Conservation (phyloP, 306 rosid species). For the Dalbergia cochinchinensis region DNA sequence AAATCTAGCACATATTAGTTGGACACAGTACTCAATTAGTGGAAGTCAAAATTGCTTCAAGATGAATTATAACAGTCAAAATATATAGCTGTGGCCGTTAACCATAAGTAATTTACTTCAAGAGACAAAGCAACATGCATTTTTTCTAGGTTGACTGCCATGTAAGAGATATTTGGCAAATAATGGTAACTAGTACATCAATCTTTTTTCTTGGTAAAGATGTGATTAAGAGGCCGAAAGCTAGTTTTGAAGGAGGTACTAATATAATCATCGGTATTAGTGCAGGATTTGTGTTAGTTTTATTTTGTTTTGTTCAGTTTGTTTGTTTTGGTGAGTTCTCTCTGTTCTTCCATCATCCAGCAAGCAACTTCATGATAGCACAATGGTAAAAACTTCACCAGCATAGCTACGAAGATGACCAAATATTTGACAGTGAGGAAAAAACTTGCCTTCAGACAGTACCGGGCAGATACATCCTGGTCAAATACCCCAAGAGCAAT, state of each 20-base stretch:
- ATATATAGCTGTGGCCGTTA: no score
- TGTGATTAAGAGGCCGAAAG: no score
- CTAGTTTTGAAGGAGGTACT: no score
- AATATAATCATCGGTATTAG: not conserved
- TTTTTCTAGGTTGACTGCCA: no score
- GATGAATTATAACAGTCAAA: no score
- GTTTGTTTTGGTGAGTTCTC: not conserved
- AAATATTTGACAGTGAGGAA: not conserved
- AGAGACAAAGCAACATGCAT: no score
- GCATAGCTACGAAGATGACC: conserved; percentile 24
- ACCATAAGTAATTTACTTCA: no score
- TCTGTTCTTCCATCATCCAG: not conserved
- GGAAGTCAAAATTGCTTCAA: no score
- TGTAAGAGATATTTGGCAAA: no score
- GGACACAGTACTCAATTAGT: no score
- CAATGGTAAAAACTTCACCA: not conserved
- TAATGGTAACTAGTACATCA: not conserved
- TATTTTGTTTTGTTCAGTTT: no score
- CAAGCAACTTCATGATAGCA: not conserved
- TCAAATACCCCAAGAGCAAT: conserved; percentile 91
- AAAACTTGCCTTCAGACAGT: conserved; percentile 72
- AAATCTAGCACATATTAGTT: no score
- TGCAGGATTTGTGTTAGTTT: not conserved
- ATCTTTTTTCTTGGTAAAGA: not conserved
- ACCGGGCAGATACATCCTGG: conserved; percentile 93